phyloP scores from a whole-genome alignment of 2,329 filamentous ascomycete species.

The Cladophialophora psammophila region DNA sequence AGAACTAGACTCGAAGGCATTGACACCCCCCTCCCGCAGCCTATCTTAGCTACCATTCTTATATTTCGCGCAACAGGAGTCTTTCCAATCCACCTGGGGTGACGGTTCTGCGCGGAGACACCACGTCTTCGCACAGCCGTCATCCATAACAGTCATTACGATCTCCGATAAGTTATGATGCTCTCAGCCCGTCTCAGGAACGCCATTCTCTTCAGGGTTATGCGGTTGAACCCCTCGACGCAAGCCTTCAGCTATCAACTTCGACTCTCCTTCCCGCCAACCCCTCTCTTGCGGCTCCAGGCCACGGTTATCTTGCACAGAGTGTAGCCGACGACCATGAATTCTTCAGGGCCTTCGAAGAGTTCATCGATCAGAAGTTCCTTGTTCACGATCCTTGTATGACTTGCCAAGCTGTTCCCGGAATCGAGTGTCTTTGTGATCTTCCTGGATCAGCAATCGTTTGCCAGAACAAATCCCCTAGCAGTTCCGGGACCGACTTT shows the following conservation, averaged over 20 bases:
- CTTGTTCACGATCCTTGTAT: neutral
- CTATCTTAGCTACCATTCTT: neutral
- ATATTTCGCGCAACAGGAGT: neutral
- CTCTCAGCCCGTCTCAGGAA: neutral
- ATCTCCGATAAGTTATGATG: neutral
- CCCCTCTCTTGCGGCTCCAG: neutral
- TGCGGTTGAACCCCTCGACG: neutral
- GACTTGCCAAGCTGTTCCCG: neutral
- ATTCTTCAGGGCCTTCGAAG: neutral
- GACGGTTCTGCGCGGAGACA: neutral
- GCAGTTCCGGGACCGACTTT: neutral
- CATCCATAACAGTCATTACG: neutral
- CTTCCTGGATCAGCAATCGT: neutral
- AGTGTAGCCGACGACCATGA: neutral
- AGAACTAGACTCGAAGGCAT: neutral
- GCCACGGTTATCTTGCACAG: neutral
- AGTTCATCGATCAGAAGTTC: neutral
- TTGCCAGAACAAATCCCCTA: neutral
- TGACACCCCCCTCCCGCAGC: neutral
- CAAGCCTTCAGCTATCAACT: neutral
- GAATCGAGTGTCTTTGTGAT: constrained; percentile 6
- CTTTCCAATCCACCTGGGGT: neutral
- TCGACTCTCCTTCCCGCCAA: neutral
- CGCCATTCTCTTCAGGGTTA: neutral
- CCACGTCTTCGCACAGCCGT: neutral